Percentiles rank a stretch among this genome's conserved stretches.
These are phyloP conservation scores for Hyaloscypha finlandica DNA, from an alignment of 495 filamentous ascomycete species.

Conservation along the genomic window DNA sequence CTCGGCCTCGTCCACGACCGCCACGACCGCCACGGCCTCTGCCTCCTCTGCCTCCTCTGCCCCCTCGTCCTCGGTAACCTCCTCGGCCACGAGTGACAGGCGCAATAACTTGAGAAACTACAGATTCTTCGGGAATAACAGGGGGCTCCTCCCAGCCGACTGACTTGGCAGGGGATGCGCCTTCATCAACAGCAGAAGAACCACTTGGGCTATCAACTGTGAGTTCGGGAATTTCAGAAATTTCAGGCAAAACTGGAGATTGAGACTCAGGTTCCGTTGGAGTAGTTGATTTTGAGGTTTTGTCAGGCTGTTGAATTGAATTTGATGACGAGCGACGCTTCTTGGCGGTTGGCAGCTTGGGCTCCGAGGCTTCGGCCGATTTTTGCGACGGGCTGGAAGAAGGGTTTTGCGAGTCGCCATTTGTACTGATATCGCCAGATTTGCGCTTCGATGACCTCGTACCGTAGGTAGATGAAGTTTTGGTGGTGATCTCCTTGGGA, in stretches of 20 bases:
- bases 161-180: not conserved
- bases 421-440: slow-evolving; percentile 7
- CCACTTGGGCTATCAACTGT: slow-evolving; percentile 7
- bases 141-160: not conserved
- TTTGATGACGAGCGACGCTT: slow-evolving; percentile 13
- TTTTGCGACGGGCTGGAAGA: slow-evolving; percentile 7
- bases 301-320: slow-evolving; percentile 1
- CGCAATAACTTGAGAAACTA: not conserved
- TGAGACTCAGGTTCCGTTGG: not conserved
- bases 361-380: slow-evolving; percentile 5
- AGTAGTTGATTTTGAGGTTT: slow-evolving; percentile 11
- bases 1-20: slow-evolving; percentile 40
- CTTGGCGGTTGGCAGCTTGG: slow-evolving; percentile 17
- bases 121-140: not conserved
- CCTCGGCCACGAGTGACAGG: slow-evolving; percentile 10
- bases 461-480: slow-evolving; percentile 9
- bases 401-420: not conserved
- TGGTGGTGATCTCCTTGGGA: not conserved
- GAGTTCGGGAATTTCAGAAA: slow-evolving; percentile 2
- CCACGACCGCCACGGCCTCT: slow-evolving; percentile 19
- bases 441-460: slow-evolving; percentile 26
- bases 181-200: not conserved
- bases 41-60: slow-evolving; percentile 17
- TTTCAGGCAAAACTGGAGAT: not conserved
- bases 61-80: slow-evolving; percentile 41